A percentile compares a stretch with the other conserved stretches of the same genome.
phyloP scores from a whole-genome alignment of 768 basidiomycete genomes.

The Leccinum aurantiacum region DNA sequence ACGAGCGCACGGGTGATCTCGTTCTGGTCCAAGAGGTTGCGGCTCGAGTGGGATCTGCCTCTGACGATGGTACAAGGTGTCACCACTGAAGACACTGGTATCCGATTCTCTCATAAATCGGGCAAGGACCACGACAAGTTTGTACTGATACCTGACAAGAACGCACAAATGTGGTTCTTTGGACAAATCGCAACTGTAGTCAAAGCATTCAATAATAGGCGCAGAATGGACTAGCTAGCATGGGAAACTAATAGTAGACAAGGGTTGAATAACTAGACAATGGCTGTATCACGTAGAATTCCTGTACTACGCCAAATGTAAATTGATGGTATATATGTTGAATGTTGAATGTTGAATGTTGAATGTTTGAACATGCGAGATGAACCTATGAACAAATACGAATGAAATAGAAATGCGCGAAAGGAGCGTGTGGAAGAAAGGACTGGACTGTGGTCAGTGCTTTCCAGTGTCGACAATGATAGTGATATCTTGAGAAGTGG shows the following conservation, averaged over 20 bases:
- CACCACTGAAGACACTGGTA: constrained; percentile 86
- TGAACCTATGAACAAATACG: constrained; percentile 26
- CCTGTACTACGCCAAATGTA: constrained; percentile 23
- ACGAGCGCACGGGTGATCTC: constrained; percentile 78
- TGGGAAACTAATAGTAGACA: constrained; percentile 18
- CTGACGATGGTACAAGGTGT: constrained; percentile 86
- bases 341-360: constrained; percentile 7
- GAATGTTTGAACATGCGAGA: constrained; percentile 17
- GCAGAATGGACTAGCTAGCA: constrained; percentile 59
- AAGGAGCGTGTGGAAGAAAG: constrained; percentile 21
- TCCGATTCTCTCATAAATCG: constrained; percentile 79
- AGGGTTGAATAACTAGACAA: constrained; percentile 11
- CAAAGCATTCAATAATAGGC: constrained; percentile 69
- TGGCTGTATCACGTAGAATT: constrained; percentile 25
- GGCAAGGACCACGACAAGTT: constrained; percentile 77
- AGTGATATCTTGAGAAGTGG: constrained; percentile 14
- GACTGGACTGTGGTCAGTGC: constrained; percentile 11
- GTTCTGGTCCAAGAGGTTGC: constrained; percentile 82
- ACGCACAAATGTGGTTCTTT: constrained; percentile 80
- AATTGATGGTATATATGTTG: constrained; percentile 27
- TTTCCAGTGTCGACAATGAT: constrained; percentile 22
- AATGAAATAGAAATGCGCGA: constrained; percentile 16
- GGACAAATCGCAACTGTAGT: constrained; percentile 73
- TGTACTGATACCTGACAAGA: constrained; percentile 72
- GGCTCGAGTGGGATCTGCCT: constrained; percentile 89